These are phyloP conservation scores for Aspergillus baeticus DNA, from an alignment of 495 filamentous ascomycete genomes.

Conservation along the genomic window DNA sequence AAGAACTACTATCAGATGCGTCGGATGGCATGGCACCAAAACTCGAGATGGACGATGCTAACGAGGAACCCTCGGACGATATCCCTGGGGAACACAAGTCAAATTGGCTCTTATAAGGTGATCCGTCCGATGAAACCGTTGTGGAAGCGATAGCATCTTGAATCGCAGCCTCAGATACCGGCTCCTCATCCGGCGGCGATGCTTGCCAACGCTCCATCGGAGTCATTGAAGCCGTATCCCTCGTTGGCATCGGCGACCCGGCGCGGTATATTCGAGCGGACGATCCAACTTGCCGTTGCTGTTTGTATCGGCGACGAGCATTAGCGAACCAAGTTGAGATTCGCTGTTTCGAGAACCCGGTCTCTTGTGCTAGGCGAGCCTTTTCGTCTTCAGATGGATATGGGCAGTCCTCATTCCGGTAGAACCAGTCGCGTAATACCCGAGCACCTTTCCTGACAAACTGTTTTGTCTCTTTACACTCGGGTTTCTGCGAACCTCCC, in stretches of 20 bases:
- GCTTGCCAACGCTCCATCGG: constrained; percentile 79
- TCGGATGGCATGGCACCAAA: constrained; percentile 32
- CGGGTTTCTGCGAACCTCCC: neutral
- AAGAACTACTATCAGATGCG: constrained; percentile 34
- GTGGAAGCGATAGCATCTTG: constrained; percentile 43
- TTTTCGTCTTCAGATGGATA: constrained; percentile 40
- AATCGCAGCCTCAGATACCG: constrained; percentile 31
- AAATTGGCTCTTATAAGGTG: neutral
- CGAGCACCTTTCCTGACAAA: constrained; percentile 58
- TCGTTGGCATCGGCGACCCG: constrained; percentile 38
- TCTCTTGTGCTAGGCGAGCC: constrained; percentile 26
- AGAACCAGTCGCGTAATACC: constrained; percentile 41
- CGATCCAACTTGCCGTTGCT: constrained; percentile 53
- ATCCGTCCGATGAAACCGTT: neutral
- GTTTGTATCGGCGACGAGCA: constrained; percentile 45
- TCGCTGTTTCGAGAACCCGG: constrained; percentile 35
- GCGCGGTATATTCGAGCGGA: constrained; percentile 21
- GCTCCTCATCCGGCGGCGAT: constrained; percentile 75
- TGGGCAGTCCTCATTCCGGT: constrained; percentile 44
- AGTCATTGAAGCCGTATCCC: constrained; percentile 53
- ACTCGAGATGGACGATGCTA: constrained; percentile 20
- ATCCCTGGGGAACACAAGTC: neutral
- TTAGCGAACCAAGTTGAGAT: constrained; percentile 46
- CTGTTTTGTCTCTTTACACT: constrained; percentile 47
- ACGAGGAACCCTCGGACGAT: constrained; percentile 4